Evolutionary conservation across 495 filamentous ascomycete genomes (phyloP).

Genomic region (Xylaria telfairii): DNA sequence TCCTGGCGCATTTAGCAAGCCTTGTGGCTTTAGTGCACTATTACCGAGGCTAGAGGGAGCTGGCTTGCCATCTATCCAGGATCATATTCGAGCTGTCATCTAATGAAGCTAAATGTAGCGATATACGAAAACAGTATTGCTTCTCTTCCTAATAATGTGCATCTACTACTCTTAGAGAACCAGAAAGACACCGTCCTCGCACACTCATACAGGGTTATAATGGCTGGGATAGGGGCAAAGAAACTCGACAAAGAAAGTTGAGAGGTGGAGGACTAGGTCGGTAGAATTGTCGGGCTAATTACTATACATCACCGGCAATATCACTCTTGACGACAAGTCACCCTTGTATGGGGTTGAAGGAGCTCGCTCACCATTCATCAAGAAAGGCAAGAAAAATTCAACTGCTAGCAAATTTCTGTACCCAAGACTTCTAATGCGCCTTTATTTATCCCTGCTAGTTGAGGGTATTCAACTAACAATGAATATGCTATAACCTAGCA

Average conservation of each 20-base stretch:
- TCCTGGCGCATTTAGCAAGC: constrained; percentile 16
- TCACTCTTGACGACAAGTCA: neutral
- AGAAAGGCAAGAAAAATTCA: neutral
- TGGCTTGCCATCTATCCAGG: constrained; percentile 7
- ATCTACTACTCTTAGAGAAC: neutral
- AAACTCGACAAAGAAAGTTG: neutral
- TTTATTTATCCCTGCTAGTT: neutral
- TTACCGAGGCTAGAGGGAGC: constrained; percentile 1
- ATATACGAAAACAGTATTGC: neutral
- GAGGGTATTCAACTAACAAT: constrained; percentile 16
- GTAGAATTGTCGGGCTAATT: constrained; percentile 8
- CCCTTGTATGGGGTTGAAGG: constrained; percentile 3
- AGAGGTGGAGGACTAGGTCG: neutral
- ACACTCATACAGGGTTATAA: constrained; percentile 16
- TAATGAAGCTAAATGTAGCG: neutral
- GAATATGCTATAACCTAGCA: neutral
- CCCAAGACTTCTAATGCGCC: neutral
- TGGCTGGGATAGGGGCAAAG: constrained; percentile 11
- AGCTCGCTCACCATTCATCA: constrained; percentile 11
- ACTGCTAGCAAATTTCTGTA: no score
- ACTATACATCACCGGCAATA: constrained; percentile 14
- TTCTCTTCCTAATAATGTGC: neutral
- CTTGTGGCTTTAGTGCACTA: neutral
- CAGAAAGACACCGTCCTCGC: constrained; percentile 7
- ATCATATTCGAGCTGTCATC: constrained; percentile 11